phyloP scores from a whole-genome alignment of 176 grass and related monocot species.

The Saccharum officinarum region DNA sequence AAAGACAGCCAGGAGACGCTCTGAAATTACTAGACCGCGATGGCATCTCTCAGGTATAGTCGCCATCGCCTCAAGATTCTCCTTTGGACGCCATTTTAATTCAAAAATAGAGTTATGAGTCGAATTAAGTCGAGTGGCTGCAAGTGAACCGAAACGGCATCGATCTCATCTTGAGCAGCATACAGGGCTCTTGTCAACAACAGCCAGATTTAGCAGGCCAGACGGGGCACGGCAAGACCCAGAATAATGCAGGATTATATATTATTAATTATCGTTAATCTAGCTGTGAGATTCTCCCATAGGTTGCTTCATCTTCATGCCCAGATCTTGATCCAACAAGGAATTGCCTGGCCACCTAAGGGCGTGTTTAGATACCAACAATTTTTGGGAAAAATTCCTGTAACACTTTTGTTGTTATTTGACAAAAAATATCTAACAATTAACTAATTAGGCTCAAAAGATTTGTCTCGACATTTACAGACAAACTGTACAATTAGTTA shows the following conservation, averaged over 20 bases:
- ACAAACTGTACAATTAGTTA: no score
- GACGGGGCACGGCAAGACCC: neutral
- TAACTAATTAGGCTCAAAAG: no score
- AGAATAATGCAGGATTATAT: neutral
- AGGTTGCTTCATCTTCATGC: constrained; percentile 18
- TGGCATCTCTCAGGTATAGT: constrained; percentile 10
- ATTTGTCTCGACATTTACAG: no score
- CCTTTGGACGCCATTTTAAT: neutral
- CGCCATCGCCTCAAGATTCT: neutral
- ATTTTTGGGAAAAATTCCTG: no score
- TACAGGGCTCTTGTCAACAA: neutral
- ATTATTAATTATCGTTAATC: neutral
- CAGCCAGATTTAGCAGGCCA: neutral
- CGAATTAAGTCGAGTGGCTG: neutral
- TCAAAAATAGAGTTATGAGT: neutral
- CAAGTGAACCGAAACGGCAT: constrained; percentile 21
- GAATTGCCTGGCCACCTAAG: constrained; percentile 6
- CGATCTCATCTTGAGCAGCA: neutral
- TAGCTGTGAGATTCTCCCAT: constrained; percentile 30
- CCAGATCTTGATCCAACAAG: constrained; percentile 35
- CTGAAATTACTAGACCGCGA: constrained; percentile 11
- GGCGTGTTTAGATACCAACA: no score
- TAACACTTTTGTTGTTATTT: no score
- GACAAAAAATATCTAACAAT: no score
- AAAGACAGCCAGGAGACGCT: constrained; percentile 13